Base-by-base conservation (phyloP, 192 early-diverging fungal species). In the Coemansia sp. region DNA sequence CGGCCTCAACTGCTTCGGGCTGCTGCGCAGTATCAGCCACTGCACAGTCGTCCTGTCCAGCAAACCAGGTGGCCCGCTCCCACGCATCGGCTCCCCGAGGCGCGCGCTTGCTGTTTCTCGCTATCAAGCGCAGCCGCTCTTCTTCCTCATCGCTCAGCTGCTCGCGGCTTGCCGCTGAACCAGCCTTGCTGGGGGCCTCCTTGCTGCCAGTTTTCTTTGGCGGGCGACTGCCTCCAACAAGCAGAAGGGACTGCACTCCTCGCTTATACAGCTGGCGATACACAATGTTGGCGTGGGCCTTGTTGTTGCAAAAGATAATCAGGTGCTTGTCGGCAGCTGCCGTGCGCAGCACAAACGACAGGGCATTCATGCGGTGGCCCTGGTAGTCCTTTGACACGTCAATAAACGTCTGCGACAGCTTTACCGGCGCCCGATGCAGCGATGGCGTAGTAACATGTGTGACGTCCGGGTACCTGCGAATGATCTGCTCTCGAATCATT, bases 271-370 rank as follows among this genome's bases (percentile, higher is more conserved):
- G 58, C 60, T 85, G 86, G 13, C 66, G 69, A 55, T 86, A 80
- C 18, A 91, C 61, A 50, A 85, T 18, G 46, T 86, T 85, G 13
- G 87, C 90, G 3, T 83, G 77, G 2, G 70, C 73, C 53, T 87
- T 87, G 14, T 80, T 90, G 73, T 96, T 96, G 78, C 94, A 95
- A 71, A 98, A 98, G 6, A 98, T 78, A 24, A 98, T 76, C 7
- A 92, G 84, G 37, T 90, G 86, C 63, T 86, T 85, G 37, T 89
- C 87, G 20, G 71, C 74, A 40, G 65, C 87, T 77, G 50, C 91
- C 76, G 65, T 88, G 85, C 56, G 92, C 69, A 67, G 88, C 77
- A 59, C 93, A 90, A n/a, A 69, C 45, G 91, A 64, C 59, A 95
- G 77, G 6, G 92, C 87, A 40, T 86, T 75, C 9, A 89, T 85